phyloP scores from a whole-genome alignment of 441 rosid species.

The Brassica balearica region DNA sequence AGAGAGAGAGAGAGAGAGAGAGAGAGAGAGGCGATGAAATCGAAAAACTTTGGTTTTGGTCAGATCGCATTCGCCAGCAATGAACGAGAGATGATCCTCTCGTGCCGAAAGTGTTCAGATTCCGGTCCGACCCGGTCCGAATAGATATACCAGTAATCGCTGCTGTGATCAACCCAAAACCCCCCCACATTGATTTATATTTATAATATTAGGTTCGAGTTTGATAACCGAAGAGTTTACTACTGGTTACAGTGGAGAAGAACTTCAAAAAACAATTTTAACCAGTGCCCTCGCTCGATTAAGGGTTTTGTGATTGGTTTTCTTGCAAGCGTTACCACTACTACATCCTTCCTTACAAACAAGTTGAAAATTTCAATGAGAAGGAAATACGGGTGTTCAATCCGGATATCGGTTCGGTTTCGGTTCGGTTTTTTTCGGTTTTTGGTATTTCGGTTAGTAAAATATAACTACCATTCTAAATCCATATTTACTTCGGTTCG shows the following conservation, averaged over 20 bases:
- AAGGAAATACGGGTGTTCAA: no score
- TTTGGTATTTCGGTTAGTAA: no score
- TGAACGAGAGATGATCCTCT: conserved; percentile 2
- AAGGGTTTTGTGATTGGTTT: neutral
- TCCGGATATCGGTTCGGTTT: no score
- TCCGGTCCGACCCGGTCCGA: conserved; percentile 29
- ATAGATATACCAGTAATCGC: neutral
- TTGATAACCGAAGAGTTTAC: neutral
- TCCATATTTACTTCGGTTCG: no score
- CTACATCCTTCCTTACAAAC: neutral
- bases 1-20: neutral
- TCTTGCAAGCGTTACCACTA: neutral
- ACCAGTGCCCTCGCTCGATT: neutral
- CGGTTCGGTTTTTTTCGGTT: no score
- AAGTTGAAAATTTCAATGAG: neutral
- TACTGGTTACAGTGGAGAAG: neutral
- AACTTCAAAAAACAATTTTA: neutral
- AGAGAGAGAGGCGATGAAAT: conserved; percentile 17
- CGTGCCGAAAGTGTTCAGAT: conserved; percentile 16
- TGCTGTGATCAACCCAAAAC: conserved; percentile 22
- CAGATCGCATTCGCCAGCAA: conserved; percentile 39
- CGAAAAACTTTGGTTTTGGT: conserved; percentile 21
- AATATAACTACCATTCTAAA: no score
- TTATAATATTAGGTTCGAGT: neutral
- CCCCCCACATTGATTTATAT: neutral